Base-by-base conservation (phyloP, 306 rosid genomes). In the Bauhinia variegata region DNA sequence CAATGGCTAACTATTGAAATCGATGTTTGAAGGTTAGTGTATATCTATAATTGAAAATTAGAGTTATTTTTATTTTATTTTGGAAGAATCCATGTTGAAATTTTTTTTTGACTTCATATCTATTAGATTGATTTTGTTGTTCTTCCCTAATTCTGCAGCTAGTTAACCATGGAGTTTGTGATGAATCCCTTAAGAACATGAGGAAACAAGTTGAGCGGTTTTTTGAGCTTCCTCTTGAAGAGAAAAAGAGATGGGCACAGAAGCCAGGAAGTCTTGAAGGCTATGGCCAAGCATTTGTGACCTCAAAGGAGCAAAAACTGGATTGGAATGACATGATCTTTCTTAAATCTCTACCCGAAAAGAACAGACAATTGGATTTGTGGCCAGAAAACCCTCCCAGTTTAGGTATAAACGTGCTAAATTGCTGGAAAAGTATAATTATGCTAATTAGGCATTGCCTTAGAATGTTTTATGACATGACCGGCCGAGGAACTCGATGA, bases 311-410 rank as follows among this genome's bases (percentile, higher is more conserved):
- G 0, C 84, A 83, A 49, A 75, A 53, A 58, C 70, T 83, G 18
- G 79, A 79, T 49, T 83, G 87, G 87, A 83, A 79, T 75, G 87
- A 83, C 75, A 78, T 79, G 84, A 68, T 79, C 59, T 75, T 83
- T 55, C 84, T 82, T 54, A 71, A 72, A 63, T 63, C 75, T 70
- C 72, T 72, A 18, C 84, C 84, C 11, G 37, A 36, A 41, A 57
- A 79, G 43, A 59, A 47, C 30, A 64, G 84, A 63, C 72, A 79
- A 7, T 60, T 79, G 55, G 68, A 79, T 72, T 53, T 75, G 57
- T 83, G 87, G 87, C 84, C 87, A 16, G 74, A 83, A 64, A 83
- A 75, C 23, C 87, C 84, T 67, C 84, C 68, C 32, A 49, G 8
- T 83, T 83, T 68, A 75, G 82, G n/a, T n/a, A n/a, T n/a, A n/a